Conservation (phyloP, 768 basidiomycete genomes). For the Mycena olivaceomarginata region DNA sequence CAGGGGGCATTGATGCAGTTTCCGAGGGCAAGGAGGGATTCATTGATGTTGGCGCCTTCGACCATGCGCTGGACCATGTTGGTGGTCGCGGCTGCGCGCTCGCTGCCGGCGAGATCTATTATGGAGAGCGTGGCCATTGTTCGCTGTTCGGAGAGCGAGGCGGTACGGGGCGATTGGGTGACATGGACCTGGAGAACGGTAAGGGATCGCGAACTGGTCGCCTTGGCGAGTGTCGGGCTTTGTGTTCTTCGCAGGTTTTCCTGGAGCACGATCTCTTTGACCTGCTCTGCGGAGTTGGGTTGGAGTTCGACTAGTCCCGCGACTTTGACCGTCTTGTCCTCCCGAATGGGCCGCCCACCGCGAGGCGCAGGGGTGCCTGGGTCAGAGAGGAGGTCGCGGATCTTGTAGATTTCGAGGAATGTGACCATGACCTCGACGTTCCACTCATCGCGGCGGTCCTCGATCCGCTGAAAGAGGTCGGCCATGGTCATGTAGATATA, state of each 20-base stretch:
- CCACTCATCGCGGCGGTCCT: too few species aligned
- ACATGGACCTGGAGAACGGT: conserved; percentile 98
- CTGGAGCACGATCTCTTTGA: conserved; percentile 93
- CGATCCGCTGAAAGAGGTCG: too few species aligned
- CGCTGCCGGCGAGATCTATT: too few species aligned
- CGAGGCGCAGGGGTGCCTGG: conserved; percentile 76
- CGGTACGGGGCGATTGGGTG: conserved; percentile 90
- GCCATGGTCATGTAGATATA: too few species aligned
- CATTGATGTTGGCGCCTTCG: too few species aligned
- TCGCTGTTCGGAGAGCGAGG: conserved; percentile 86
- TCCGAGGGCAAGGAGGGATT: too few species aligned
- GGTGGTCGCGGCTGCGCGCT: too few species aligned
- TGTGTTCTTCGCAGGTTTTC: conserved; percentile 94
- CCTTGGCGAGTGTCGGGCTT: conserved; percentile 96
- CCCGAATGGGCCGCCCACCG: conserved; percentile 95
- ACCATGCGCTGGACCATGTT: too few species aligned
- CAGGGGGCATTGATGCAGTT: too few species aligned
- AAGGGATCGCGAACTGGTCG: conserved; percentile 97
- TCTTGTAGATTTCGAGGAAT: too few species aligned
- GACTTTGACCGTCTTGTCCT: conserved; percentile 95
- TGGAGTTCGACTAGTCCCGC: conserved; percentile 88
- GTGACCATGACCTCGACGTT: too few species aligned
- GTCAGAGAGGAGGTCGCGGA: conserved; percentile 90
- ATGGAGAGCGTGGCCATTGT: conserved; percentile 94
- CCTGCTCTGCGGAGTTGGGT: conserved; percentile 92